Evolutionary conservation across 2,329 filamentous ascomycete genomes (phyloP).

Genomic region (Penicillium sp.): DNA sequence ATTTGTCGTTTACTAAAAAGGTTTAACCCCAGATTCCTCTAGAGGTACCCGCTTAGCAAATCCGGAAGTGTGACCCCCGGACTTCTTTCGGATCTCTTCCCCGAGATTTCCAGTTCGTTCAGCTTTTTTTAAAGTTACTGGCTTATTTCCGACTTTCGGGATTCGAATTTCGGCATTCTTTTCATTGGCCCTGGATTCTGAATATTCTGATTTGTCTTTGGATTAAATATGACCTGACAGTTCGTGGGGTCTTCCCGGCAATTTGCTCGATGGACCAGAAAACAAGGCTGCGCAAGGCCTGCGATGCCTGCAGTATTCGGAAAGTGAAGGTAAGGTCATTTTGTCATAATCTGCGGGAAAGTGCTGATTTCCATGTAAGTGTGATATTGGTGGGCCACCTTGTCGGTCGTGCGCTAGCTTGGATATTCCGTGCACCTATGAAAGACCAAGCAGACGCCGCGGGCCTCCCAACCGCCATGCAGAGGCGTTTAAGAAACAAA

Average conservation of each 20-base stretch:
- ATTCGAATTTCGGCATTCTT: not conserved
- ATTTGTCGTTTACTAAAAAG: too few species aligned
- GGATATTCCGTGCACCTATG: constrained; percentile 66
- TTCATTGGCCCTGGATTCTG: not conserved
- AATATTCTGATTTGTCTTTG: constrained; percentile 8
- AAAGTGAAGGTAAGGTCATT: constrained; percentile 55
- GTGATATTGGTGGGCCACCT: constrained; percentile 64
- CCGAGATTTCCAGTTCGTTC: not conserved
- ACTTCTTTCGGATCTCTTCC: not conserved
- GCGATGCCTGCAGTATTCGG: constrained; percentile 53
- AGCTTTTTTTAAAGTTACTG: not conserved
- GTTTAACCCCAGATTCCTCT: not conserved
- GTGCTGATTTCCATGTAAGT: constrained; percentile 43
- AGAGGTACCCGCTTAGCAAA: constrained; percentile 2
- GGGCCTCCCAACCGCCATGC: constrained; percentile 66
- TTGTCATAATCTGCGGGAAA: not conserved
- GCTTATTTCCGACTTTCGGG: not conserved
- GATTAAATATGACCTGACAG: constrained; percentile 19
- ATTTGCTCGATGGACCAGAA: constrained; percentile 35
- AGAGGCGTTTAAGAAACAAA: constrained; percentile 63
- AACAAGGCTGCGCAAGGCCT: constrained; percentile 50
- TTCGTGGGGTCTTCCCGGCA: constrained; percentile 20
- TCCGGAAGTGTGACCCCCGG: not conserved
- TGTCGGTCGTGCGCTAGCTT: constrained; percentile 64
- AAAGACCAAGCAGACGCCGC: constrained; percentile 61